Percentiles rank a stretch among this genome's conserved stretches.
These are phyloP conservation scores for Pseudisothecium myosuroides DNA, from an alignment of 225 moss, liverwort and hornwort genomes.

Conservation along the genomic window DNA sequence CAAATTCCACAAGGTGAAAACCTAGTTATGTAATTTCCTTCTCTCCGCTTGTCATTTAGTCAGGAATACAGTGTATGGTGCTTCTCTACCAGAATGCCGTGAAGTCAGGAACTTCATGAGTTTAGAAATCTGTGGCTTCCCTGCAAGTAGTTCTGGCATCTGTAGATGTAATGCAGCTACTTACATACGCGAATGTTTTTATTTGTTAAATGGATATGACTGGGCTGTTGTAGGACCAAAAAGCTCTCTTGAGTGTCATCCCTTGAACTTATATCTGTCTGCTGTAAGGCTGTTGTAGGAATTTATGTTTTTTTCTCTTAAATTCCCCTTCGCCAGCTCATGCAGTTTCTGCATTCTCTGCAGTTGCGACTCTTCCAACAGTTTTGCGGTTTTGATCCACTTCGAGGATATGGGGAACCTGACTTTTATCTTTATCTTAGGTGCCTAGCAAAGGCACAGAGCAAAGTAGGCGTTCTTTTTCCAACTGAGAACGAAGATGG, in stretches of 20 bases:
- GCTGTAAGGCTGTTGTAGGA: neutral
- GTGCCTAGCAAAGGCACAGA: slow-evolving; percentile 53
- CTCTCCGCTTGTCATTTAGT: neutral
- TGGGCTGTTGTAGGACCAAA: neutral
- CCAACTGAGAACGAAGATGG: slow-evolving; percentile 79
- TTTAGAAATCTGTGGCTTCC: neutral
- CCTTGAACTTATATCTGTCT: neutral
- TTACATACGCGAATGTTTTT: neutral
- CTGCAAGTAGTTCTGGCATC: neutral
- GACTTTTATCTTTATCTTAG: slow-evolving; percentile 89
- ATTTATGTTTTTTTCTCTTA: no score
- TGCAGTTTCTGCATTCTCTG: neutral
- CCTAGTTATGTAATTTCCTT: neutral
- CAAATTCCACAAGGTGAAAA: slow-evolving; percentile 60
- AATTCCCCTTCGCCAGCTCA: neutral
- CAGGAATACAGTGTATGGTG: neutral
- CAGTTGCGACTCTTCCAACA: slow-evolving; percentile 66
- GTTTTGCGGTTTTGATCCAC: slow-evolving; percentile 85
- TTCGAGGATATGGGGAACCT: slow-evolving; percentile 63
- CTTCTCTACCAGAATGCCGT: neutral
- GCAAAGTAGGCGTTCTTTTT: slow-evolving; percentile 59
- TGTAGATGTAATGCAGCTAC: neutral
- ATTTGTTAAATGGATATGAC: neutral
- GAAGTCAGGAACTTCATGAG: neutral
- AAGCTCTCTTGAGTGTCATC: neutral